Evolutionary conservation across 2,329 filamentous ascomycete genomes (phyloP).

Genomic region (Plectosphaerella cucumerina): DNA sequence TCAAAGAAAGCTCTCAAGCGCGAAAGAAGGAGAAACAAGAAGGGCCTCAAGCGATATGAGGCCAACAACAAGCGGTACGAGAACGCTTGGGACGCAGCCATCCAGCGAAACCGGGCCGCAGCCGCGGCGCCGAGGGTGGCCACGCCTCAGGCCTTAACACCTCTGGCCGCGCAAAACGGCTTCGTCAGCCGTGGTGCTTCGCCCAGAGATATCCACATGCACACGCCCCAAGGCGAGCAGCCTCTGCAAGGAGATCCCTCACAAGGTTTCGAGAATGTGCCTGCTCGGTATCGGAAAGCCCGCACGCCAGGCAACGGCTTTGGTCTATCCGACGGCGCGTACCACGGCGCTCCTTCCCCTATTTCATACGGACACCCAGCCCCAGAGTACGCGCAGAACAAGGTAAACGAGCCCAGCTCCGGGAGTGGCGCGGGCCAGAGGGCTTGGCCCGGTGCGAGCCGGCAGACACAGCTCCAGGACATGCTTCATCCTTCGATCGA

Average conservation of each 20-base stretch:
- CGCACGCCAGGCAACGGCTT: no score
- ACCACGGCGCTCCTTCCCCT: constrained; percentile 14
- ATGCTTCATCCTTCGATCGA: constrained; percentile 44
- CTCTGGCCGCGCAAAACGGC: constrained; percentile 9
- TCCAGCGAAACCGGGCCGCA: constrained; percentile 25
- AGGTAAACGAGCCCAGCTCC: not conserved
- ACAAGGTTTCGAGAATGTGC: no score
- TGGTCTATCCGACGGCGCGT: constrained; percentile 2
- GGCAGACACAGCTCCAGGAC: constrained; percentile 26
- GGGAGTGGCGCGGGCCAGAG: not conserved
- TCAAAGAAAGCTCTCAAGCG: constrained; percentile 21
- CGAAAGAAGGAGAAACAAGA: constrained; percentile 30
- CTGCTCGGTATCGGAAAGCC: no score
- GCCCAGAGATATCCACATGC: not conserved
- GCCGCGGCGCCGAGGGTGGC: constrained; percentile 8
- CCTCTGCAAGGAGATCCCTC: no score
- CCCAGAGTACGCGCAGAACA: not conserved
- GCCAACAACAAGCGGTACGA: constrained; percentile 16
- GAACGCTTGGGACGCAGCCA: constrained; percentile 28
- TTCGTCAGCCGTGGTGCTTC: not conserved
- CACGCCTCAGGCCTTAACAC: constrained; percentile 10
- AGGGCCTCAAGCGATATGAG: constrained; percentile 43
- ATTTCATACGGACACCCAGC: not conserved
- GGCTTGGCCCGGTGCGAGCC: not conserved
- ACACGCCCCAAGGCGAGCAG: no score